Evolutionary conservation across 805 yeast species (phyloP).

Genomic region (Debaryomyces maramus): DNA sequence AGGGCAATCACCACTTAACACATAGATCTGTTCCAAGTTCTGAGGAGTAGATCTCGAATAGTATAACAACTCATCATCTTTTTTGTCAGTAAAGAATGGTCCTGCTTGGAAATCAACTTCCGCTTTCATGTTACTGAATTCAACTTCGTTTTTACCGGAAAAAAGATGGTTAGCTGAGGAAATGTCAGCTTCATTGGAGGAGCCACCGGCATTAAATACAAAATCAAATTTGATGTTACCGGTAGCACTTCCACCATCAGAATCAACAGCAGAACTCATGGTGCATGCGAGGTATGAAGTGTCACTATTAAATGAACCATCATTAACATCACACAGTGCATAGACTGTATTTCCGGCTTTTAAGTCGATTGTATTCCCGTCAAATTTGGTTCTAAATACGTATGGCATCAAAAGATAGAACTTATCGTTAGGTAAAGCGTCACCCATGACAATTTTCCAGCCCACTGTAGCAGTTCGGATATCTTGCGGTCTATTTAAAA

Average conservation of each 20-base stretch:
- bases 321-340: constrained; percentile 12
- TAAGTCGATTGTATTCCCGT: constrained; percentile 7
- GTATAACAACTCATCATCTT: constrained; percentile 7
- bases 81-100: constrained; percentile 10
- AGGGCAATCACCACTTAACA: constrained; percentile 15
- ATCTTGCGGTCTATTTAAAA: constrained; percentile 15
- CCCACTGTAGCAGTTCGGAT: constrained; percentile 16
- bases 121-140: constrained; percentile 13
- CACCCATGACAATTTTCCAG: constrained; percentile 10
- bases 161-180: constrained; percentile 10
- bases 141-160: constrained; percentile 7
- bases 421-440: constrained; percentile 9
- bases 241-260: not conserved
- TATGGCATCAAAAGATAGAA: constrained; percentile 13
- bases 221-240: constrained; percentile 17
- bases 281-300: constrained; percentile 11
- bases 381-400: constrained; percentile 17
- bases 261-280: constrained; percentile 4
- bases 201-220: constrained; percentile 19
- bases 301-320: constrained; percentile 10
- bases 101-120: constrained; percentile 12
- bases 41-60: constrained; percentile 17
- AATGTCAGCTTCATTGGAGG: constrained; percentile 13
- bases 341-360: constrained; percentile 10
- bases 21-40: constrained; percentile 12